phyloP scores from a whole-genome alignment of 108 stramenopile species.

The Skeletonema tropicum region DNA sequence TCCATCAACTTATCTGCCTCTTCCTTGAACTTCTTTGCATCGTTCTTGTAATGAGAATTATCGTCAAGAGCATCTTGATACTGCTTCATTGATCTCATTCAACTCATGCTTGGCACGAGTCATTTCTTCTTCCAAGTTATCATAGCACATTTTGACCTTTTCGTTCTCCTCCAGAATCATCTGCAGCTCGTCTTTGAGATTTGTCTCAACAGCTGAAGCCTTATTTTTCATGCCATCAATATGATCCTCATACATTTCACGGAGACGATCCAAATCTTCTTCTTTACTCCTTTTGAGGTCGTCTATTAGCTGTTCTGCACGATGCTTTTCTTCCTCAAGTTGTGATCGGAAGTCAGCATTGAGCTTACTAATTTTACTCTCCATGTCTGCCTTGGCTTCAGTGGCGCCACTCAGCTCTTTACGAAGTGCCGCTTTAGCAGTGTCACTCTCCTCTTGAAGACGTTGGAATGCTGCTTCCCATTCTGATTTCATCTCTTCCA shows the following conservation, averaged over 20 bases:
- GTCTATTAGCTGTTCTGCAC: slow-evolving; percentile 14
- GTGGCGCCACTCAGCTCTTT: slow-evolving; percentile 15
- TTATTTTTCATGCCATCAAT: slow-evolving; percentile 18
- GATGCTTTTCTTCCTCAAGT: slow-evolving; percentile 37
- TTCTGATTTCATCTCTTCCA: slow-evolving; percentile 45
- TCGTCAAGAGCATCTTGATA: slow-evolving; percentile 25
- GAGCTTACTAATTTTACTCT: slow-evolving; percentile 16
- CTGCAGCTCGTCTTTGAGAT: slow-evolving; percentile 34
- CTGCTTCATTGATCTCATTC: slow-evolving; percentile 17
- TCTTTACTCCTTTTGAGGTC: slow-evolving; percentile 36
- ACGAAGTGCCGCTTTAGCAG: slow-evolving; percentile 20
- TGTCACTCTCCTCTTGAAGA: slow-evolving; percentile 35
- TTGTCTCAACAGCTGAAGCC: background rate
- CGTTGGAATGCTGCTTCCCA: slow-evolving; percentile 30
- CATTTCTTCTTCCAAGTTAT: slow-evolving; percentile 28
- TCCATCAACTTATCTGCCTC: slow-evolving; percentile 39
- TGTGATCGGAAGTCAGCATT: slow-evolving; percentile 16
- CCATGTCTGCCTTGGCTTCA: slow-evolving; percentile 28
- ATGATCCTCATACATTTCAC: slow-evolving; percentile 44
- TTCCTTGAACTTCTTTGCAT: slow-evolving; percentile 24
- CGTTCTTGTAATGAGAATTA: slow-evolving; percentile 37
- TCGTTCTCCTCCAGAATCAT: slow-evolving; percentile 46
- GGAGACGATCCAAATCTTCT: slow-evolving; percentile 36
- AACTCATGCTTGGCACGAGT: slow-evolving; percentile 23
- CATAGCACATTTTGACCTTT: slow-evolving; percentile 43